Evolutionary conservation across 129 eudicot genomes (phyloP).

Genomic region (Saposhnikovia divaricata): DNA sequence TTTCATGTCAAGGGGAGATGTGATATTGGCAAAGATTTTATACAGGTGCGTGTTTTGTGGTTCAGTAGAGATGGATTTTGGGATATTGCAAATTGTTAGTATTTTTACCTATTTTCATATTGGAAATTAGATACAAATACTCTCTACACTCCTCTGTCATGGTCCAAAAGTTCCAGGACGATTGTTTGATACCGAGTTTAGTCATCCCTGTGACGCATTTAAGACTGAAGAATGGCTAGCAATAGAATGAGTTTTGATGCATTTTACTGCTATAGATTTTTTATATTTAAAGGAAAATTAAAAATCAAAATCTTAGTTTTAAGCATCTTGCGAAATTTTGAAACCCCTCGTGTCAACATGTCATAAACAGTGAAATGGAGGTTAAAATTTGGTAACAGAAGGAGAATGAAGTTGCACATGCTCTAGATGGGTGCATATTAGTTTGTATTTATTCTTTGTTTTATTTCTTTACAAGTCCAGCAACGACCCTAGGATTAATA

Average conservation of each 20-base stretch:
- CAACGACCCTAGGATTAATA: background rate
- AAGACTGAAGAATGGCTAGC: background rate
- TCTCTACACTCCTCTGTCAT: background rate
- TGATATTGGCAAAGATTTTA: conserved; percentile 55
- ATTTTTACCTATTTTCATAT: background rate
- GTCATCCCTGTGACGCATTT: background rate
- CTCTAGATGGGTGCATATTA: background rate
- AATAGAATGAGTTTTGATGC: background rate
- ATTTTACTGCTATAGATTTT: background rate
- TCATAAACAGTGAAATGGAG: background rate
- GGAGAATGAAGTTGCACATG: background rate
- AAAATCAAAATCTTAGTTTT: background rate
- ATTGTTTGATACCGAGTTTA: background rate
- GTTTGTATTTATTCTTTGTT: background rate
- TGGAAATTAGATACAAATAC: background rate
- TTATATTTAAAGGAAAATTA: background rate
- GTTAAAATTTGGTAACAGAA: background rate
- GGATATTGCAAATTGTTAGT: background rate
- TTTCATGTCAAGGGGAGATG: conserved; percentile 65
- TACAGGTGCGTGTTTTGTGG: conserved; percentile 37
- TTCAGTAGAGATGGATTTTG: background rate
- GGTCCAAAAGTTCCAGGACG: background rate
- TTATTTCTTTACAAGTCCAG: background rate
- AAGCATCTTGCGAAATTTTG: background rate
- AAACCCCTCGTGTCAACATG: background rate